Evolutionary conservation across 352 stramenopile genomes (phyloP).

Genomic region (Pythium diclinum): DNA sequence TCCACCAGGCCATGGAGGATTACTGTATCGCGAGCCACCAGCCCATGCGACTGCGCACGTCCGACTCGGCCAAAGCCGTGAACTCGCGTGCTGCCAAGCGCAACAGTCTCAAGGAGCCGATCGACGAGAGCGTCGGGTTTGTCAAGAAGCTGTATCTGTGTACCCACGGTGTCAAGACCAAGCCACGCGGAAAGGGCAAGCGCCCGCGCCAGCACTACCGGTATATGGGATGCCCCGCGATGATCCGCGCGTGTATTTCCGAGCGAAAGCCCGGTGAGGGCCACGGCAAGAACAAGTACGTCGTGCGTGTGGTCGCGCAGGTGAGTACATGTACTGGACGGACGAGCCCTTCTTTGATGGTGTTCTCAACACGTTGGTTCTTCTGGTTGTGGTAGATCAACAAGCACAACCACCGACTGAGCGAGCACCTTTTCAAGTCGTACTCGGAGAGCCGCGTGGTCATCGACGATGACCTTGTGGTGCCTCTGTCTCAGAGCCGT

Average conservation of each 20-base stretch:
- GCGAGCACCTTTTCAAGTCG: constrained; percentile 84
- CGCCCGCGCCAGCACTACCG: constrained; percentile 75
- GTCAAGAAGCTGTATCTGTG: constrained; percentile 86
- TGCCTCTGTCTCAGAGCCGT: constrained; percentile 39
- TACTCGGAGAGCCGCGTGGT: constrained; percentile 85
- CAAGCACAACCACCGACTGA: constrained; percentile 82
- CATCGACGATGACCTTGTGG: constrained; percentile 76
- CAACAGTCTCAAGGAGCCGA: constrained; percentile 82
- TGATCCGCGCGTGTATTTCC: constrained; percentile 82
- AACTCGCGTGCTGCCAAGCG: constrained; percentile 77
- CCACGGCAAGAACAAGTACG: constrained; percentile 66
- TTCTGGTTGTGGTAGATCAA: constrained; percentile 50
- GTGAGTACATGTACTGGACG: constrained; percentile 18
- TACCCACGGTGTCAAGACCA: constrained; percentile 82
- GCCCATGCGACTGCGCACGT: constrained; percentile 77
- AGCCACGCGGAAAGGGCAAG: constrained; percentile 79
- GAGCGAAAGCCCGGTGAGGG: constrained; percentile 64
- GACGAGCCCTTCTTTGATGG: neutral
- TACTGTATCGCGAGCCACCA: constrained; percentile 75
- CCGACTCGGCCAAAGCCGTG: constrained; percentile 75
- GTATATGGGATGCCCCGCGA: constrained; percentile 80
- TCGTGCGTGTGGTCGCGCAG: constrained; percentile 81
- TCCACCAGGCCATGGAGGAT: constrained; percentile 76
- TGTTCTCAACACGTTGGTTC: neutral
- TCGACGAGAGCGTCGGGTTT: constrained; percentile 81